Conservation (phyloP, 257 asterid genomes). For the Cinchona pubescens region DNA sequence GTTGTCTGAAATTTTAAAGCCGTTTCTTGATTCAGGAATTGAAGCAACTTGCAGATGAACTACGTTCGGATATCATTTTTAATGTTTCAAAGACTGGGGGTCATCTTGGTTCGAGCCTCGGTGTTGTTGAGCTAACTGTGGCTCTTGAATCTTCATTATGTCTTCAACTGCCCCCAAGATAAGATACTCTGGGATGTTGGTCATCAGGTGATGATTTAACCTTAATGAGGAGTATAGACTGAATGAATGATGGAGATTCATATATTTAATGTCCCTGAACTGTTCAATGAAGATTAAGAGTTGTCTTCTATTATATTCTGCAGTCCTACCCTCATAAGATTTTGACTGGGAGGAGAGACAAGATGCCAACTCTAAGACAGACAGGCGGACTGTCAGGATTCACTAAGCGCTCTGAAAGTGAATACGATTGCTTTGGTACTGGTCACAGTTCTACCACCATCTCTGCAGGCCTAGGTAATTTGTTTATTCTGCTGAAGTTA, state of each 20-base stretch:
- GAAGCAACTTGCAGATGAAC: conserved; percentile 85
- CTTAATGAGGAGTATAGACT: neutral
- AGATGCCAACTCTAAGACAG: conserved; percentile 83
- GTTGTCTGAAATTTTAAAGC: neutral
- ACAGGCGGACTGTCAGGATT: conserved; percentile 84
- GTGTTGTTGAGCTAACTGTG: conserved; percentile 93
- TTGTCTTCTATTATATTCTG: conserved; percentile 7
- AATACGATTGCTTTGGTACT: conserved; percentile 86
- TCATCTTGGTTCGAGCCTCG: conserved; percentile 95
- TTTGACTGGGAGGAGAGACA: conserved; percentile 81
- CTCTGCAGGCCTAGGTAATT: conserved; percentile 86
- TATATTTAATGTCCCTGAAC: too few species aligned
- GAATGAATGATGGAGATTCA: neutral
- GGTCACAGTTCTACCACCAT: conserved; percentile 97
- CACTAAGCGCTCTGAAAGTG: conserved; percentile 93
- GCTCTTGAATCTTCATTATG: conserved; percentile 95
- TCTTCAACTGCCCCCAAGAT: conserved; percentile 89
- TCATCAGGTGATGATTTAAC: conserved; percentile 61
- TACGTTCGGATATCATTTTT: conserved; percentile 86
- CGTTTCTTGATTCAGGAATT: conserved; percentile 55
- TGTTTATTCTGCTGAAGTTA: neutral
- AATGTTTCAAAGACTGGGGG: conserved; percentile 98
- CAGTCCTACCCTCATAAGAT: conserved; percentile 97
- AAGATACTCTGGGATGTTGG: conserved; percentile 98
- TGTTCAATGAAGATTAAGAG: conserved; percentile 2